Evolutionary conservation across 768 basidiomycete species (phyloP), one percentile per base, ranked within the genome.

Genomic region (Tremella fuciformis): DNA sequence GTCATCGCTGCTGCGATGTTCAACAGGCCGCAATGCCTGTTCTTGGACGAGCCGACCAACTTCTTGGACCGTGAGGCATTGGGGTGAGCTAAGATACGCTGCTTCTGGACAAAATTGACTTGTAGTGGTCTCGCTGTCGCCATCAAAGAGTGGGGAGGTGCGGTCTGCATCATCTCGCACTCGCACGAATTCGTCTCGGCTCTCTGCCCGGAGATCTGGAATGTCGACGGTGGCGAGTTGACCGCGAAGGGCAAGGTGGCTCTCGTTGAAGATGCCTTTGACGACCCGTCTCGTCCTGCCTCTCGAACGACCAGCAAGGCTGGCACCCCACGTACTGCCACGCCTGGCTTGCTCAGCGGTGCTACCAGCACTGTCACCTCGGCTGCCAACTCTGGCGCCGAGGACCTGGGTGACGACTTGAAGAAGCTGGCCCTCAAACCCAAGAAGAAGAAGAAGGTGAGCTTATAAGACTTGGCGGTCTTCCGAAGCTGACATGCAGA

Each of bases 1-100:
- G 79, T 79, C 66, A 78, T 80, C 60, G 93, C 88, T 15, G 93
- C 93, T 24, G 91, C 93, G 74, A 82, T 96, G 56, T 97, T 93
- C 91, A 91, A 91, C 78, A 63, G 67, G 61, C 71, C 69, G 24
- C 71, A 70, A 66, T 73, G 71, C 63, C 58, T 70, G 16, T 73
- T 72, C 67, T 82, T 91, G 34, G 90, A 92, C 75, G 89, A 91
- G 77, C 91, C 91, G 37, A 94, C 89, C 75, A 97, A 98, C 80
- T 97, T 97, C 83, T 83, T 97, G 80, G 92, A 96, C 76, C 86
- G 93, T 64, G 93, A 97, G 77, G 91, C 92, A 19, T 81, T 97
- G 15, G 71, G 64, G 59, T 18, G 60, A 44, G 60, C 50, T 18
- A 38, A 18, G 39, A 49, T 6, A 18, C 15, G n/a, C 39, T 11